phyloP scores from a whole-genome alignment of 805 yeast genomes.

The Starmerella floricola region DNA sequence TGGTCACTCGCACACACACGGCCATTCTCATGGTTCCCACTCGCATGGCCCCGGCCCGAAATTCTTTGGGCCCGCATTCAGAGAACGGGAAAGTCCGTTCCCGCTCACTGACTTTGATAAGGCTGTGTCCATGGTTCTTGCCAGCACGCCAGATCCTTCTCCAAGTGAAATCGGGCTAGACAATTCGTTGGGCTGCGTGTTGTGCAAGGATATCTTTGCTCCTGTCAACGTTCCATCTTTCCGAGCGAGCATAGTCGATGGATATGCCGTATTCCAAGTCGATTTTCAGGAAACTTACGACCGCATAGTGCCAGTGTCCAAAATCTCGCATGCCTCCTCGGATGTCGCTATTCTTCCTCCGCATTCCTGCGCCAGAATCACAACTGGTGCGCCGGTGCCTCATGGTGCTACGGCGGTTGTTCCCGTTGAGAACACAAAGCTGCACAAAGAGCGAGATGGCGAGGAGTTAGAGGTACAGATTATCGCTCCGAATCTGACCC shows the following conservation, averaged over 20 bases:
- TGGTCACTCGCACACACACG: slow-evolving; percentile 15
- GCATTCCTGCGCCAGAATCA: slow-evolving; percentile 37
- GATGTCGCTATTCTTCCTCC: slow-evolving; percentile 28
- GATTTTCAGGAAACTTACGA: slow-evolving; percentile 31
- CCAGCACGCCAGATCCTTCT: slow-evolving; percentile 27
- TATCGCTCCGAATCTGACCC: slow-evolving; percentile 31
- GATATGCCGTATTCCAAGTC: slow-evolving; percentile 38
- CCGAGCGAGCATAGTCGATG: slow-evolving; percentile 47
- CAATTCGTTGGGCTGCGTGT: slow-evolving; percentile 31
- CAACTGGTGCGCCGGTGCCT: slow-evolving; percentile 49
- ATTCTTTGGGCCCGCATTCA: slow-evolving; percentile 35
- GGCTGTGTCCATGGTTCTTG: slow-evolving; percentile 31
- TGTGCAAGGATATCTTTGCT: slow-evolving; percentile 35
- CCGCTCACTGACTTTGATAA: slow-evolving; percentile 36
- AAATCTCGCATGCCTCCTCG: slow-evolving; percentile 18
- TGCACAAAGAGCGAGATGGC: slow-evolving; percentile 31
- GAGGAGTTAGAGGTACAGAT: slow-evolving; percentile 37
- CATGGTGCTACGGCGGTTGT: slow-evolving; percentile 43
- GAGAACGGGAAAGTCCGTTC: slow-evolving; percentile 40
- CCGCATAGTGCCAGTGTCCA: slow-evolving; percentile 31
- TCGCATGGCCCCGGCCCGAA: slow-evolving; percentile 26
- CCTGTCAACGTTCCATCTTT: slow-evolving; percentile 36
- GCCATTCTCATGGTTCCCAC: slow-evolving; percentile 14
- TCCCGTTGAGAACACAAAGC: slow-evolving; percentile 41
- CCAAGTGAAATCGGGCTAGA: slow-evolving; percentile 26